Evolutionary conservation across 1,284 basidiomycete genomes (phyloP), one percentile per base, ranked within the genome.

Genomic region (Cutaneotrichosporon dermatis): DNA sequence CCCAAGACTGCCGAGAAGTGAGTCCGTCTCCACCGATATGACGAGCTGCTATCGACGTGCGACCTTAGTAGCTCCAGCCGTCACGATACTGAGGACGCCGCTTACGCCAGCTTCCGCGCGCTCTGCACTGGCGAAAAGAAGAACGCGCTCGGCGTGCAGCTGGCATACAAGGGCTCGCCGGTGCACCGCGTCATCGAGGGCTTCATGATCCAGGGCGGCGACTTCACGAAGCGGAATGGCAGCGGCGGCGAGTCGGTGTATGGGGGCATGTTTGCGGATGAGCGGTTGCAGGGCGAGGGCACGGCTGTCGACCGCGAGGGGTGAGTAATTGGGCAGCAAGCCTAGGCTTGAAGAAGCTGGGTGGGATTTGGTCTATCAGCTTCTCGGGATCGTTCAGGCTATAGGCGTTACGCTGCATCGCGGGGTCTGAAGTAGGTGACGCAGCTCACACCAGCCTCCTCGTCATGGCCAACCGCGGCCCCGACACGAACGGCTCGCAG

Each of bases 1-100:
- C 92, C 92, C 7, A 88, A 88, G 77, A 92, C 92, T 5, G 83
- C 82, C 57, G 92, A 94, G 80, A 95, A 95, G 89, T 90, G 66
- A 62, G 83, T 69, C 13, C 33, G 25, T 25, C 25, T 25, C 25
- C 25, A 25, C 25, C 25, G 25, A 25, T 25, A 25, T 25, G 25
- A 25, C 25, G 25, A 25, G 25, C 25, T 25, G 25, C 25, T 25
- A 25, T 25, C 25, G 25, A 25, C 25, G 25, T 25, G 25, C 25
- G 25, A 25, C 25, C 25, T 25, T 25, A 25, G 25, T 25, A 25
- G 25, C 25, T 25, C 25, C 25, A 25, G 25, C 25, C 25, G 25
- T 25, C 25, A 25, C 25, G 25, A 25, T 25, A 25, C 25, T 25
- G 25, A 25, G 25, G 25, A 25, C 25, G 25, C 25, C 25, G 25